Evolutionary conservation across 768 basidiomycete genomes (phyloP), one percentile per base, ranked within the genome.

Genomic region (Kwoniella newhampshirensis): DNA sequence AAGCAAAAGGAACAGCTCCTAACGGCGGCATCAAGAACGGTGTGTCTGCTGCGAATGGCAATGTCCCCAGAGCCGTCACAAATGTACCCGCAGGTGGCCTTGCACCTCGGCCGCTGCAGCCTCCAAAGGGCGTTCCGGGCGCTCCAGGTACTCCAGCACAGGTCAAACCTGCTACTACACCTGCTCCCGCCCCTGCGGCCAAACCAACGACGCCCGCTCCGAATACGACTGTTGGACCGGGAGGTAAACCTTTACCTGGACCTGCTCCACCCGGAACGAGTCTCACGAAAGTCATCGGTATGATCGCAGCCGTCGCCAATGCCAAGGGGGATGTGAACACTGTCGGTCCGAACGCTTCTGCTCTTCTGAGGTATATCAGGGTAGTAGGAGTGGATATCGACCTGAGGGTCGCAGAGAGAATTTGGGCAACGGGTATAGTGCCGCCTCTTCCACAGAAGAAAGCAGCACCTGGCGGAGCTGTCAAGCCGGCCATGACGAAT

Each of bases 371-470:
- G 35, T 73, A 73, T 45, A 70, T 73, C 54, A 60, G 62, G 27
- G 61, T 64, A 4, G 71, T 73, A 4, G 71, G 71, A 6, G 60
- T 63, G 11, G 66, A 66, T 25, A 66, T 73, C n/a, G 71, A 73
- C 47, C 21, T 73, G 1, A 42, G 53, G 40, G 64, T 66, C 1
- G 71, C 71, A 8, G 71, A 68, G 27, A 45, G 61, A 25, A 68
- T 73, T 5, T 73, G 71, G 71, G 62, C 62, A 26, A 73, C 71
- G 2, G 71, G 71, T 11, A 46, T 70, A 6, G 56, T 70, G 1
- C 71, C 71, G 8, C 62, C 63, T n/a, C 25, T 68, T 13, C 62
- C 51, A 26, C 50, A 50, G 9, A 59, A 60, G 27, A 55, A 52
- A 28, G 49, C 15, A 12, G 56, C 32, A 17, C 39, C 42, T 12